A percentile compares a stretch with the other conserved stretches of the same genome.
phyloP scores from a whole-genome alignment of 768 basidiomycete species.

The Botryobasidium botryosum region DNA sequence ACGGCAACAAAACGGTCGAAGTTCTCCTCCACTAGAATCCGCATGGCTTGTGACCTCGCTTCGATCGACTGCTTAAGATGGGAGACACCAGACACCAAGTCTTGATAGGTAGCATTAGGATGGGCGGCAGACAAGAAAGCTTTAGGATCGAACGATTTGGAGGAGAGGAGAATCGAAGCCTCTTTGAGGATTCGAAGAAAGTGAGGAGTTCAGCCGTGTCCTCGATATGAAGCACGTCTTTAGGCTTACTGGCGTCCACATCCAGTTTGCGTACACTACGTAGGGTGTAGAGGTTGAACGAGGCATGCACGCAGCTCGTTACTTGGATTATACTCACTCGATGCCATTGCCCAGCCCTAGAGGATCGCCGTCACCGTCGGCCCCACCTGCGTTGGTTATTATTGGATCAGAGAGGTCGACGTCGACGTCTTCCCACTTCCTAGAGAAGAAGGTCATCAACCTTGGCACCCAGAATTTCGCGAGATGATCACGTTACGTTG shows the following conservation, averaged over 20 bases:
- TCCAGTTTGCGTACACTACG: conserved; percentile 41
- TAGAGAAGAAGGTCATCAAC: conserved; percentile 17
- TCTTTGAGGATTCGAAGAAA: conserved; percentile 27
- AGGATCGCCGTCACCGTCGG: conserved; percentile 53
- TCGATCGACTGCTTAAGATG: conserved; percentile 70
- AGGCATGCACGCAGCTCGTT: background rate
- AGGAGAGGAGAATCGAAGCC: conserved; percentile 67
- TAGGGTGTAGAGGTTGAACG: conserved; percentile 20
- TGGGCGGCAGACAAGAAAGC: conserved; percentile 80
- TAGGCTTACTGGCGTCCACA: conserved; percentile 49
- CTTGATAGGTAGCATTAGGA: conserved; percentile 89
- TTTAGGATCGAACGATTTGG: conserved; percentile 94
- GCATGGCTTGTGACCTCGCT: conserved; percentile 81
- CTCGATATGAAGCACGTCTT: conserved; percentile 7
- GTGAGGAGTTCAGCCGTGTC: conserved; percentile 9
- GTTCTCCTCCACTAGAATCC: conserved; percentile 90
- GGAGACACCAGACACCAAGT: conserved; percentile 60
- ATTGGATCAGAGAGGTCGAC: conserved; percentile 67
- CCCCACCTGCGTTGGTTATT: conserved; percentile 37
- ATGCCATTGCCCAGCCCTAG: conserved; percentile 38
- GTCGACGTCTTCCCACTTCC: conserved; percentile 82
- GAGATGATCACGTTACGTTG: conserved; percentile 34
- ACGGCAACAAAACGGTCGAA: conserved; percentile 97
- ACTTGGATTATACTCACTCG: conserved; percentile 18
- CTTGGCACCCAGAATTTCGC: background rate